Percentiles rank a stretch among this genome's conserved stretches.
phyloP scores from a whole-genome alignment of 495 filamentous ascomycete genomes.

The Penicillium turbatum region DNA sequence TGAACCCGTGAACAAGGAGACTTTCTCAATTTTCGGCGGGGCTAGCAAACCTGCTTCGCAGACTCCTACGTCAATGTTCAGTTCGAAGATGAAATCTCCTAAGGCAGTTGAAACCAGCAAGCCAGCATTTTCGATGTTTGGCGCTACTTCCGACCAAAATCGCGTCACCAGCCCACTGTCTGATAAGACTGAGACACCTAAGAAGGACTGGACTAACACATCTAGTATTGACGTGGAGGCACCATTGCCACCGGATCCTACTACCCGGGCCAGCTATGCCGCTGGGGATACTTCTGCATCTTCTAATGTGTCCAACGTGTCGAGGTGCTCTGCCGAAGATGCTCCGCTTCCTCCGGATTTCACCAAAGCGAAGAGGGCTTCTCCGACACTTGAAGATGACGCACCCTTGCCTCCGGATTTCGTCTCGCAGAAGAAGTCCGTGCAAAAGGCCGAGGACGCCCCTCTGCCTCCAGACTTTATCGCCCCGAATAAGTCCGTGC shows the following conservation, averaged over 20 bases:
- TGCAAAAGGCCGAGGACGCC: constrained; percentile 42
- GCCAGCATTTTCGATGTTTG: constrained; percentile 37
- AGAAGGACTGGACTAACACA: constrained; percentile 20
- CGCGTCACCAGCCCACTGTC: constrained; percentile 31
- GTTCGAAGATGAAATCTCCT: constrained; percentile 27
- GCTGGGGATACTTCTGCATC: constrained; percentile 66
- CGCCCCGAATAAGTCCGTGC: constrained; percentile 3
- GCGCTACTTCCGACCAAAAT: constrained; percentile 23
- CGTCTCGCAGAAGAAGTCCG: constrained; percentile 19
- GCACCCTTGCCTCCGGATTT: constrained; percentile 42
- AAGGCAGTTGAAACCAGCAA: constrained; percentile 33
- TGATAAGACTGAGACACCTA: constrained; percentile 35
- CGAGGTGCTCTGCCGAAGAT: constrained; percentile 46
- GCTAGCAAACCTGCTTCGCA: constrained; percentile 30
- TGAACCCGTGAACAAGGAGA: constrained; percentile 17
- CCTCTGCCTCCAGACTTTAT: constrained; percentile 27
- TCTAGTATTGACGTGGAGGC: constrained; percentile 34
- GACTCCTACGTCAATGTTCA: constrained; percentile 32
- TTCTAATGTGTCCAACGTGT: constrained; percentile 54
- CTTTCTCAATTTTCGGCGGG: constrained; percentile 20
- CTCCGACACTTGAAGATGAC: constrained; percentile 4
- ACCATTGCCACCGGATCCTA: constrained; percentile 74
- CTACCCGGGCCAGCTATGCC: constrained; percentile 61
- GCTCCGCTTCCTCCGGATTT: constrained; percentile 31
- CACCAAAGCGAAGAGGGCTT: constrained; percentile 9